Evolutionary conservation across 352 stramenopile species (phyloP).

Genomic region (Pythium phragmiticola): DNA sequence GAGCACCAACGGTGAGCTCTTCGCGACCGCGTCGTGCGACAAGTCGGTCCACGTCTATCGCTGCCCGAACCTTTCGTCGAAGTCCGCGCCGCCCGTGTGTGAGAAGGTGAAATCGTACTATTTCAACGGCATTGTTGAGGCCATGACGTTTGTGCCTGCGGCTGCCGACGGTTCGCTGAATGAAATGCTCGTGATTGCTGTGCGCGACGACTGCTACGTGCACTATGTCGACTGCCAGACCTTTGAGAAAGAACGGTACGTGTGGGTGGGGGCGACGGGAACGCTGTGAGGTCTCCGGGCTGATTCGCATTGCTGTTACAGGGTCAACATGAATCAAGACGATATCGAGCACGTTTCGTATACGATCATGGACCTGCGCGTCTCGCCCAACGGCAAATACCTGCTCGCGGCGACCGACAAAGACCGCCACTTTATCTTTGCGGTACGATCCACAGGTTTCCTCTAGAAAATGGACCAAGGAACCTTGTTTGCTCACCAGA

Average conservation of each 20-base stretch:
- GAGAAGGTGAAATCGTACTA: constrained; percentile 83
- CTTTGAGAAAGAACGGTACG: constrained; percentile 77
- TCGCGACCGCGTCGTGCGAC: constrained; percentile 73
- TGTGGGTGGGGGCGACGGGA: neutral
- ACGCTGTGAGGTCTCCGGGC: no score
- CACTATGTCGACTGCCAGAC: constrained; percentile 81
- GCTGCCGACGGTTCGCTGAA: constrained; percentile 3
- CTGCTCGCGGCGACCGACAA: constrained; percentile 78
- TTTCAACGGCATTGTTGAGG: constrained; percentile 81
- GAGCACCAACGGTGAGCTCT: constrained; percentile 50
- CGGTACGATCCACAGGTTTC: constrained; percentile 28
- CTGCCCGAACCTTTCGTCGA: constrained; percentile 34
- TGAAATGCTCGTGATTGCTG: constrained; percentile 61
- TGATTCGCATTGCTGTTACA: constrained; percentile 14
- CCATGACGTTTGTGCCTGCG: constrained; percentile 52
- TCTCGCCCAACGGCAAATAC: constrained; percentile 75
- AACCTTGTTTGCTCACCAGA: neutral
- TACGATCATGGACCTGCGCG: constrained; percentile 81
- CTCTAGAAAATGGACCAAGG: no score
- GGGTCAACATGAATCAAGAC: constrained; percentile 86
- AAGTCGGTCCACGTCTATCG: constrained; percentile 74
- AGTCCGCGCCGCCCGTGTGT: constrained; percentile 14
- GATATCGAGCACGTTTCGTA: constrained; percentile 87
- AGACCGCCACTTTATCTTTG: constrained; percentile 81
- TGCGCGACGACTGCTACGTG: constrained; percentile 82